Base-by-base conservation (phyloP, 306 rosid species). In the Quercus glauca region DNA sequence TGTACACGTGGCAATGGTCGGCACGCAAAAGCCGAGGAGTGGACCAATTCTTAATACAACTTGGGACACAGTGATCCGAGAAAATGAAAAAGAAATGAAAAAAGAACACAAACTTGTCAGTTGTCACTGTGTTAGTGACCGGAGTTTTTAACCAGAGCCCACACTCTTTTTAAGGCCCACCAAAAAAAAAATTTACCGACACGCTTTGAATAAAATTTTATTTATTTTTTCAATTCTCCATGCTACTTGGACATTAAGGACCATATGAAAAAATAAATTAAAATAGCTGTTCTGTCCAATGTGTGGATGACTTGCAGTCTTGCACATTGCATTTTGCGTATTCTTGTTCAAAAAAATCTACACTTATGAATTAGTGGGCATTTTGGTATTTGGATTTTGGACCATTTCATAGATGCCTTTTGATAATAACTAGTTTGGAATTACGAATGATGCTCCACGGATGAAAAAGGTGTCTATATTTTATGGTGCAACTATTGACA, bases 1-100 rank as follows among this genome's bases (percentile, higher is more conserved):
- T 1, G 2, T 74, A 75, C 89, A 64, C 69, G 88, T 86, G 81
- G 76, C 55, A 2, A 0, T 4, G 69, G 81, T 82, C 73, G 89
- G 89, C 63, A 60, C 70, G 43, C 21, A 15, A 71, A 1, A 5
- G 26, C 67, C 73, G 13, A 3, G 4, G 19, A 41, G 4, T 4
- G 33, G 45, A 10, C 15, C n/a, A 1, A 33, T 18, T 65, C 1
- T 13, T 10, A 20, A 4, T 2, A 21, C 17, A 18, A 12, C 12
- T 35, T 1, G 26, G 41, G 11, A 41, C 41, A 68, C 4, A 14
- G 19, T 31, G 58, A 17, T 13, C 5, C 53, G n/a, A 18, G 18
- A 25, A 29, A 73, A 7, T 52, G 7, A 13, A 0, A 43, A 33
- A 58, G 6, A 8, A 1, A 20, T 57, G 41, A 20, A 19, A 53